phyloP scores from a whole-genome alignment of 129 eudicot genomes.

The Escallonia rubra region DNA sequence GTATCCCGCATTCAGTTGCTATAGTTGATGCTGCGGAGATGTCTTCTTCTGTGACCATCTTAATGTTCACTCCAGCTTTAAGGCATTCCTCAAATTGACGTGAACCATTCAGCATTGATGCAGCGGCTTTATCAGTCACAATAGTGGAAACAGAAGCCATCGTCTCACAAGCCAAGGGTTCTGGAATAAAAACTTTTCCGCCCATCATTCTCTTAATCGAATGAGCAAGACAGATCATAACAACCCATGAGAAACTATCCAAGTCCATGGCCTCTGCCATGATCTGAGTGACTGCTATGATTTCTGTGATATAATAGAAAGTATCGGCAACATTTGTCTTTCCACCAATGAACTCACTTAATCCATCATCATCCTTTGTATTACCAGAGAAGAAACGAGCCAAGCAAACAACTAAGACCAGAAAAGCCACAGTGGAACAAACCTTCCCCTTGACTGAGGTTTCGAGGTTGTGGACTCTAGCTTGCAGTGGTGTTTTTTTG shows the following conservation, averaged over 20 bases:
- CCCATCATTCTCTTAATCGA: background rate
- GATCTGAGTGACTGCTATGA: background rate
- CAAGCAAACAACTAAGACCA: background rate
- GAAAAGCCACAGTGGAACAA: background rate
- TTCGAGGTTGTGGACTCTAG: background rate
- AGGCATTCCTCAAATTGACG: background rate
- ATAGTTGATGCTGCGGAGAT: background rate
- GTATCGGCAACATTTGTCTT: background rate
- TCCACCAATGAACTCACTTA: background rate
- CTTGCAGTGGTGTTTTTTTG: background rate
- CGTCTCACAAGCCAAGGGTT: background rate
- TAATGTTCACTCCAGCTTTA: background rate
- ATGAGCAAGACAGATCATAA: background rate
- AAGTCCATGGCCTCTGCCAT: no score
- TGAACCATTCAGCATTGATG: background rate
- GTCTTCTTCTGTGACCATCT: background rate
- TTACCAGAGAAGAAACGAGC: slow-evolving; percentile 4
- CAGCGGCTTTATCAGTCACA: background rate
- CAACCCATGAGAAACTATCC: background rate
- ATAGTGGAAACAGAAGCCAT: background rate
- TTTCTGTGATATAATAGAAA: background rate
- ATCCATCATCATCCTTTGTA: background rate
- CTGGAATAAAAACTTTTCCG: background rate
- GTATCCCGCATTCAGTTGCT: no score
- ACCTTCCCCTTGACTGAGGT: background rate